Evolutionary conservation across 441 rosid species (phyloP), one percentile per base, ranked within the genome.

Genomic region (Adansonia gregorii): DNA sequence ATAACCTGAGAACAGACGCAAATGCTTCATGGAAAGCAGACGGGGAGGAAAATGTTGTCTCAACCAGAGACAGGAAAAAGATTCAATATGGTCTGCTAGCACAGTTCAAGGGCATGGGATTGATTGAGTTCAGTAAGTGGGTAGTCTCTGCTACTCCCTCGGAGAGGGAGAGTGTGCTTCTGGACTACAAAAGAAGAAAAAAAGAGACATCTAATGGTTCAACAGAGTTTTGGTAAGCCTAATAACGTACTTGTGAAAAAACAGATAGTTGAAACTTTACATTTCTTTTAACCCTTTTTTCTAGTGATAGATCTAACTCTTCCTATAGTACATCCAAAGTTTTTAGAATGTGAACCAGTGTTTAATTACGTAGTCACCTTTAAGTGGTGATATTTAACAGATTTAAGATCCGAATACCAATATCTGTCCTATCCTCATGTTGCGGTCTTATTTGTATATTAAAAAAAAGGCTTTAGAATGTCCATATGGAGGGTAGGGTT

Each of bases 101-200:
- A 0, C 75, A 64, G 81, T 94, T 88, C 81, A 87, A 83, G 89
- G 94, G 88, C 14, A 88, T 90, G 99, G 89, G 66, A 60, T 87
- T 86, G 77, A 11, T 92, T 12, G 93, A 88, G 60, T 95, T 94
- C 77, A 94, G 97, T 83, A 90, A 80, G 79, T 95, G 99, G 99
- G 77, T 93, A 72, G 68, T 95, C 51, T 86, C 92, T 24, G 90
- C 94, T 56, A 84, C 90, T 69, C 81, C 83, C 73, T 74, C 72
- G 11, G 90, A 88, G 59, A 87, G 89, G 84, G 87, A 90, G 55
- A 81, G 64, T 48, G 66, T 89, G 39, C 93, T 94, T 76, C 60
- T 61, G 61, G 85, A 90, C 73, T 92, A 78, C 85, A 88, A 86
- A 83, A 88, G 76, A 82, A 86, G 85, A 73, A 85, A 78, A 67